Percentiles rank a stretch among this genome's conserved stretches.
These are phyloP conservation scores for Sclerotinia subarctica DNA, from an alignment of 2,329 filamentous ascomycete species.

Conservation along the genomic window DNA sequence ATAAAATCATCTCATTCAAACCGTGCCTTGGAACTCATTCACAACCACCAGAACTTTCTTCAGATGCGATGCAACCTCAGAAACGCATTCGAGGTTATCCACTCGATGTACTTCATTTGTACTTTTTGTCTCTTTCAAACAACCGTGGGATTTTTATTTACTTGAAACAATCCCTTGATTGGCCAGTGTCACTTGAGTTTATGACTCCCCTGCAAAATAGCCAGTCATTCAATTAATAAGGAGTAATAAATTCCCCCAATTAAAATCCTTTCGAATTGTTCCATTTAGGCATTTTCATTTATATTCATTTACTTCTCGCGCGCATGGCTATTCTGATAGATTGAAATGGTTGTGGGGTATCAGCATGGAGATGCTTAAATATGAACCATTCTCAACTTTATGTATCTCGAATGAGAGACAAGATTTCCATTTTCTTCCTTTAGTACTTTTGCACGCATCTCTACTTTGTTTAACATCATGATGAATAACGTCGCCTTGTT, in stretches of 20 bases:
- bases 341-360: neutral
- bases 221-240: neutral
- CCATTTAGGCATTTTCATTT: neutral
- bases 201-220: neutral
- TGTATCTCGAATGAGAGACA: neutral
- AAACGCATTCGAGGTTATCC: neutral
- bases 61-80: too few species aligned
- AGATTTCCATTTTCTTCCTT: neutral
- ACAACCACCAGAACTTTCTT: neutral
- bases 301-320: neutral
- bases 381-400: neutral
- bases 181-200: neutral
- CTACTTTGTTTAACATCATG: neutral
- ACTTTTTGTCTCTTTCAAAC: neutral
- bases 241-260: neutral
- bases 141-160: neutral
- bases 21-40: neutral
- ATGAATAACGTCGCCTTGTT: conserved; percentile 9
- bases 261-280: neutral
- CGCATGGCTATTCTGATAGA: too few species aligned
- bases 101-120: conserved; percentile 10
- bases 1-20: too few species aligned
- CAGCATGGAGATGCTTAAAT: neutral
- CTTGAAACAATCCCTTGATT: conserved; percentile 9
- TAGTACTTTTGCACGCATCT: neutral